Evolutionary conservation across 352 stramenopile species (phyloP).

Genomic region (Pythium dissimile): DNA sequence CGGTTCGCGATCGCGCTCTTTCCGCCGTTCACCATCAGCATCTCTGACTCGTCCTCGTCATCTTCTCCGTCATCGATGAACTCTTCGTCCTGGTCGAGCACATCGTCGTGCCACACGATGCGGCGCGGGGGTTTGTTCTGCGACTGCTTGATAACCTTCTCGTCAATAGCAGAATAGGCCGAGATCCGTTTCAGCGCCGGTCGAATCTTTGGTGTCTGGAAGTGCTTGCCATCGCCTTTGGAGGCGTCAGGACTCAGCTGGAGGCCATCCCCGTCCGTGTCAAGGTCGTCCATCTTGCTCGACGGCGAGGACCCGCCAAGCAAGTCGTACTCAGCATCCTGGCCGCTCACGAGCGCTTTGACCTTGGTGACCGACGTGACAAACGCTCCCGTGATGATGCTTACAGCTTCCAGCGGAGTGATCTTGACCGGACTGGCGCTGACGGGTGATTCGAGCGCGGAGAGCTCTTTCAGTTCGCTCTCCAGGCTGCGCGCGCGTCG

Average conservation of each 20-base stretch:
- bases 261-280: constrained; percentile 77
- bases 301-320: constrained; percentile 46
- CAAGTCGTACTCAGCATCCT: constrained; percentile 72
- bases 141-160: constrained; percentile 32
- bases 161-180: constrained; percentile 55
- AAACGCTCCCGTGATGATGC: constrained; percentile 62
- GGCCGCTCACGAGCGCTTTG: constrained; percentile 52
- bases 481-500: constrained; percentile 69
- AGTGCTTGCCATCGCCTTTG: constrained; percentile 57
- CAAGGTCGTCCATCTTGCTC: constrained; percentile 64
- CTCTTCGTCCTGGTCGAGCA: constrained; percentile 75
- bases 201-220: constrained; percentile 41
- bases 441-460: constrained; percentile 37
- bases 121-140: constrained; percentile 34
- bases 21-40: constrained; percentile 50
- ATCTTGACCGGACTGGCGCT: constrained; percentile 34
- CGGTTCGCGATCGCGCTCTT: constrained; percentile 42
- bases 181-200: constrained; percentile 78
- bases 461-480: constrained; percentile 71
- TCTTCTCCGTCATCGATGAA: constrained; percentile 60
- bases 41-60: constrained; percentile 43
- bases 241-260: constrained; percentile 73
- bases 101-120: constrained; percentile 72
- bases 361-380: constrained; percentile 50
- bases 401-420: constrained; percentile 53